These are phyloP conservation scores for Sclerotinia sclerotiorum DNA, from an alignment of 2,329 filamentous ascomycete genomes.

Conservation along the genomic window DNA sequence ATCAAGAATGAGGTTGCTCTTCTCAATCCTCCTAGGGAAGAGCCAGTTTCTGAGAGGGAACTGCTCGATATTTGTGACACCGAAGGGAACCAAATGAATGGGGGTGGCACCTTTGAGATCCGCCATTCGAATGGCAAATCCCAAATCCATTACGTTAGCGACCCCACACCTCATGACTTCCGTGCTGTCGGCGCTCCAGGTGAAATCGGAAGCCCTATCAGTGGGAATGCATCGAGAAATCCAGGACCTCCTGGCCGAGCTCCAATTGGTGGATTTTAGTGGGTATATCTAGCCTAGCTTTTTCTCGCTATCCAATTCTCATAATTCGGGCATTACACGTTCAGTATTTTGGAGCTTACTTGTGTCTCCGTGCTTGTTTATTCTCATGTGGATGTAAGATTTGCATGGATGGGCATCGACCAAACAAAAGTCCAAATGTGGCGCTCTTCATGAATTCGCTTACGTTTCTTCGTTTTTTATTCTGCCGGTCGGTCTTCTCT, in stretches of 20 bases:
- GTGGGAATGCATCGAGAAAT: conserved; percentile 32
- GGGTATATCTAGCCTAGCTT: conserved; percentile 11
- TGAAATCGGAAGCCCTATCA: conserved; percentile 68
- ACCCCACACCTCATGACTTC: conserved; percentile 43
- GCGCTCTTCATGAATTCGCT: conserved; percentile 10
- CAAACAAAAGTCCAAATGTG: conserved; percentile 5
- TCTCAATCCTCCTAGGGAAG: conserved; percentile 51
- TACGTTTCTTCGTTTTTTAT: neutral
- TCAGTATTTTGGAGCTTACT: neutral
- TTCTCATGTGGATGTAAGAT: conserved; percentile 11
- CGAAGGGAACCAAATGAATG: conserved; percentile 81
- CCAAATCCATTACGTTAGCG: conserved; percentile 56
- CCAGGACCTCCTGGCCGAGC: conserved; percentile 19
- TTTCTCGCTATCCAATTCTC: conserved; percentile 15
- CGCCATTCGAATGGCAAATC: conserved; percentile 34
- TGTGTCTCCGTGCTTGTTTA: neutral
- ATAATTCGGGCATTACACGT: conserved; percentile 5
- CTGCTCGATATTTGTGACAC: conserved; percentile 82
- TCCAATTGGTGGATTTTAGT: conserved; percentile 21
- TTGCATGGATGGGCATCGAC: conserved; percentile 2
- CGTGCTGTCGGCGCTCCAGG: conserved; percentile 58
- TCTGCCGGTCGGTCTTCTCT: neutral
- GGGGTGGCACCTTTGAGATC: conserved; percentile 81
- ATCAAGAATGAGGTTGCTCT: conserved; percentile 64
- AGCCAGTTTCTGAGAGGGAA: conserved; percentile 58